Base-by-base conservation (phyloP, 257 asterid genomes). In the Solanum sitiens region DNA sequence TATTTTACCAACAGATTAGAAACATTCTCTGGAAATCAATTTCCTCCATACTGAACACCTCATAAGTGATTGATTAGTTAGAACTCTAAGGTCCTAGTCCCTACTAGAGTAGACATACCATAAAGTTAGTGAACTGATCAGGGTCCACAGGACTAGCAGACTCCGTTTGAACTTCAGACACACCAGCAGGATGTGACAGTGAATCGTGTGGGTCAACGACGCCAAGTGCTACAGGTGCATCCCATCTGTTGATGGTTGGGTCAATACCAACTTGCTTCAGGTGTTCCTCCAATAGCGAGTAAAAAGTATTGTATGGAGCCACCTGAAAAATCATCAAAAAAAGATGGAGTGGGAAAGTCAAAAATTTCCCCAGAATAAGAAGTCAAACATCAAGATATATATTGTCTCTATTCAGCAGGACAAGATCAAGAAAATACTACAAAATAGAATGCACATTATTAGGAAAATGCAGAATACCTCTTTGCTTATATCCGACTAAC, bases 161-260 rank as follows among this genome's bases (percentile, higher is more conserved):
- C 92, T 97, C 98, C 18, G 99, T 93, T 89, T 94, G 98, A 88
- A 89, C 98, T 92, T 97, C 99, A 4, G 98, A 92, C 71, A 95
- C 98, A 85, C 99, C 99, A 83, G 98, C 98, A 63, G 98, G 97
- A 95, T 95, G 99, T 72, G 99, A 95, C 91, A 95, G 88, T 63
- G 99, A 97, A 92, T 97, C 98, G 50, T 97, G 98, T 65, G 98
- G 99, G 91, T 97, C 99, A 74, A 95, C 97, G 87, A 95, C 87
- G 87, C 98, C 99, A 89, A 97, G 98, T 61, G 98, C 92, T 75
- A 95, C 90, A 39, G 97, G 95, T 87, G 94, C 94, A 89, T 93
- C 96, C 99, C 99, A 97, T 91, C 93, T 92, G 88, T 95, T 97
- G 90, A 95, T 88, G 67, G 89, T 93, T 72, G 98, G 92, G 88